These are phyloP conservation scores for Populus simonii DNA, from an alignment of 345 rosid species.

Conservation along the genomic window DNA sequence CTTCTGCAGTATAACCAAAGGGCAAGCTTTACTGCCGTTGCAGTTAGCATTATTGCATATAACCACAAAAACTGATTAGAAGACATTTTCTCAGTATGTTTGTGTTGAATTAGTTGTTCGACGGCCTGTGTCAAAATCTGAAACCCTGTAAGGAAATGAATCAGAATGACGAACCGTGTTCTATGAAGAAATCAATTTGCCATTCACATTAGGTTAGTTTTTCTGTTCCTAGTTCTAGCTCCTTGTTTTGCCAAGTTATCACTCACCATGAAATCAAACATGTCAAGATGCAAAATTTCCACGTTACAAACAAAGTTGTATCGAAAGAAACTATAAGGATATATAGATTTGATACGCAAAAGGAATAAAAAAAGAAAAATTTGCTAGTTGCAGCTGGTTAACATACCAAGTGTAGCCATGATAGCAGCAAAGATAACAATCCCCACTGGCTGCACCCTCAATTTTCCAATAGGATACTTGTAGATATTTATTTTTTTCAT, in stretches of 20 bases:
- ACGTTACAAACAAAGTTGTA: too few relatives aligned
- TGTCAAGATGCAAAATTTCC: neutral
- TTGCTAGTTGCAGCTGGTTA: neutral
- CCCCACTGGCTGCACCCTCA: conserved; percentile 93
- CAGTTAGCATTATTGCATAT: conserved; percentile 69
- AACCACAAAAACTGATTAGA: conserved; percentile 54
- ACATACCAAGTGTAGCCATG: conserved; percentile 90
- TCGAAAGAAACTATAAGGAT: neutral
- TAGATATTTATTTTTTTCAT: conserved; percentile 85
- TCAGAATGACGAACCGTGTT: neutral
- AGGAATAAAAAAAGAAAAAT: neutral
- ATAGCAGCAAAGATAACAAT: conserved; percentile 82
- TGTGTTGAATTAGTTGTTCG: conserved; percentile 48
- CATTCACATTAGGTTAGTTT: too few relatives aligned
- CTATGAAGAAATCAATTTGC: neutral
- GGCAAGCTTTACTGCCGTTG: conserved; percentile 61
- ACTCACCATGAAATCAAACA: neutral
- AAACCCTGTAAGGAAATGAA: conserved; percentile 48
- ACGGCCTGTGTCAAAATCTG: conserved; percentile 67
- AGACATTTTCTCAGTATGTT: conserved; percentile 46
- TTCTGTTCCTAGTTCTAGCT: too few relatives aligned
- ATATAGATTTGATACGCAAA: neutral
- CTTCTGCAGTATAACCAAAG: conserved; percentile 84
- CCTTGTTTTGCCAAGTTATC: too few relatives aligned
- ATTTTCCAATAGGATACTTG: conserved; percentile 84